A percentile compares a stretch with the other conserved stretches of the same genome.
phyloP scores from a whole-genome alignment of 768 basidiomycete species.

The Psilocybe tampanensis region DNA sequence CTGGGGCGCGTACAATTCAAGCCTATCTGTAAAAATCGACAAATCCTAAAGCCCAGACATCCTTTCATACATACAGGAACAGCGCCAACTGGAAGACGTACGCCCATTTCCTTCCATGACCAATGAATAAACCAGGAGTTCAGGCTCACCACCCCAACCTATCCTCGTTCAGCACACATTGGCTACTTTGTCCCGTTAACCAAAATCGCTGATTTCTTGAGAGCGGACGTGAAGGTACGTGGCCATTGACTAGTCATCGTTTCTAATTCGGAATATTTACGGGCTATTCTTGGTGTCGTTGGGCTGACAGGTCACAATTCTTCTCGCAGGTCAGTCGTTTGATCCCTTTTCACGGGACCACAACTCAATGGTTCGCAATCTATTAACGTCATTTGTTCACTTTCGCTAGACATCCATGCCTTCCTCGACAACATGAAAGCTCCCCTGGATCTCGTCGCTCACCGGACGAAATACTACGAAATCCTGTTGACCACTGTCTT shows the following conservation, averaged over 20 bases:
- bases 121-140: too few relatives aligned
- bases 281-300: not conserved
- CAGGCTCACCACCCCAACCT: not conserved
- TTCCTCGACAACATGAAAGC: conserved; percentile 98
- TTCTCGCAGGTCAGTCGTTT: conserved; percentile 66
- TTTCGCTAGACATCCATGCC: conserved; percentile 82
- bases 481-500: conserved; percentile 82
- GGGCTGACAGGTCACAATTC: conserved; percentile 61
- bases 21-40: conserved; percentile 7
- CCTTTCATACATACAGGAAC: conserved; percentile 57
- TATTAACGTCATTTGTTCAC: not conserved
- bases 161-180: conserved; percentile 72
- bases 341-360: not conserved
- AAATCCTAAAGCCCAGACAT: conserved; percentile 5
- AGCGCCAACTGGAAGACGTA: conserved; percentile 93
- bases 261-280: conserved; percentile 15
- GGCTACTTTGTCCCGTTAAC: conserved; percentile 95
- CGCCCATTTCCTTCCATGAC: conserved; percentile 28
- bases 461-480: conserved; percentile 91
- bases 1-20: conserved; percentile 70
- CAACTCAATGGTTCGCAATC: not conserved
- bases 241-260: conserved; percentile 1
- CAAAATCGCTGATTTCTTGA: conserved; percentile 95
- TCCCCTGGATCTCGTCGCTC: conserved; percentile 84
- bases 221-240: conserved; percentile 83